Evolutionary conservation across 371 early-diverging fungal genomes (phyloP).

Genomic region (Phascolomyces articulosus): DNA sequence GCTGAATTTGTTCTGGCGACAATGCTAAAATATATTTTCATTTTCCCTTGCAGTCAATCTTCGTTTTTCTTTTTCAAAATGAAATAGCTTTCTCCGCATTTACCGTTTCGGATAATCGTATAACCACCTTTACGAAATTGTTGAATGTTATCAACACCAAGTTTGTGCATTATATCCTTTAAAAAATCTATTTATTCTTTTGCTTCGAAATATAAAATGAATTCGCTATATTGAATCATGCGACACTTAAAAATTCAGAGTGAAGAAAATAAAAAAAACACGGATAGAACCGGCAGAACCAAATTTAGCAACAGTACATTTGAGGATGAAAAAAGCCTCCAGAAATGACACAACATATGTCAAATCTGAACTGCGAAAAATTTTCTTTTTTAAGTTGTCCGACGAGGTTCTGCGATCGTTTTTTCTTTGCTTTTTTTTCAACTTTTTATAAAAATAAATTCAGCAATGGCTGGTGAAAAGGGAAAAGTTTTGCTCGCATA

Average conservation of each 20-base stretch:
- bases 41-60: neutral
- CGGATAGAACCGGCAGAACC: neutral
- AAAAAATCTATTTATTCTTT: too few relatives aligned
- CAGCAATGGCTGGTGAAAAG: conserved; percentile 59
- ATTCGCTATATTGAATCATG: too few relatives aligned
- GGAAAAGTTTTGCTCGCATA: conserved; percentile 94
- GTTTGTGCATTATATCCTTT: neutral
- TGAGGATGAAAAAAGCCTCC: neutral
- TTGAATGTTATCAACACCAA: neutral
- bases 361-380: conserved; percentile 4
- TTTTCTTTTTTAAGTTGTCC: neutral
- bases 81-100: neutral
- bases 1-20: conserved; percentile 23
- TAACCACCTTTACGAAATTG: conserved; percentile 29
- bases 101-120: conserved; percentile 13
- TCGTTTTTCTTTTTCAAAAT: neutral
- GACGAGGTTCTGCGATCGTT: neutral
- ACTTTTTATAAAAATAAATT: conserved; percentile 1
- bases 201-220: too few relatives aligned
- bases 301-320: neutral
- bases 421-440: neutral
- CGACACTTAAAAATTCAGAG: too few relatives aligned
- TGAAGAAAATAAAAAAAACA: neutral
- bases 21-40: conserved; percentile 19
- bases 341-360: neutral